A percentile compares a stretch with the other conserved stretches of the same genome.
phyloP scores from a whole-genome alignment of 2,329 filamentous ascomycete species.

The Penicillium sp. region DNA sequence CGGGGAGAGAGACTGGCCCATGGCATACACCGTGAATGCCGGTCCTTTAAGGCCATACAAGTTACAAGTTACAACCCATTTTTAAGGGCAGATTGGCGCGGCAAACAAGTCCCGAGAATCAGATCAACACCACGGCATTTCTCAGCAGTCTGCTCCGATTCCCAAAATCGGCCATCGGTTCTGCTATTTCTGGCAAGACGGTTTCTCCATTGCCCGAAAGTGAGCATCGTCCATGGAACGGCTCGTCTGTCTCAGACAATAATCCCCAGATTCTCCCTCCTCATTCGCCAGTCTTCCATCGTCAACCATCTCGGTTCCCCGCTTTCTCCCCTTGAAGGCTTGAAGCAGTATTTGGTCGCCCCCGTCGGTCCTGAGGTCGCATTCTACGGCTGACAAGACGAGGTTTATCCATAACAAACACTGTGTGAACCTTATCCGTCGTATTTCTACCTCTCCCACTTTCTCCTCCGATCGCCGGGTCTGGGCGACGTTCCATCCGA shows the following conservation, averaged over 20 bases:
- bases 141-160: not conserved
- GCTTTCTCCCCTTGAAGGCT: conserved; percentile 3
- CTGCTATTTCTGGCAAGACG: not conserved
- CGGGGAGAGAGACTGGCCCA: too few relatives aligned
- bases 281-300: not conserved
- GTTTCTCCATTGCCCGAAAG: not conserved
- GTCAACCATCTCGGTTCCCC: not conserved
- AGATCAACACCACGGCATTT: not conserved
- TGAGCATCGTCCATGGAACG: conserved; percentile 11
- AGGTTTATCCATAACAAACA: not conserved
- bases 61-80: too few relatives aligned
- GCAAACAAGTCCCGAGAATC: not conserved
- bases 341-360: not conserved
- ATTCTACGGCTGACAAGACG: conserved; percentile 1
- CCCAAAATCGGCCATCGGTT: not conserved
- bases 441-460: not conserved
- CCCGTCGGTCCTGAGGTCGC: not conserved
- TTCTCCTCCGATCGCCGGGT: not conserved
- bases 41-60: too few relatives aligned
- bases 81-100: too few relatives aligned
- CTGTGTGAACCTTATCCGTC: not conserved
- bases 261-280: not conserved
- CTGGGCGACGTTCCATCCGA: not conserved
- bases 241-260: conserved; percentile 17
- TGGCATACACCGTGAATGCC: too few relatives aligned